phyloP scores from a whole-genome alignment of 164 flowering plant genomes.

The Piper longum region DNA sequence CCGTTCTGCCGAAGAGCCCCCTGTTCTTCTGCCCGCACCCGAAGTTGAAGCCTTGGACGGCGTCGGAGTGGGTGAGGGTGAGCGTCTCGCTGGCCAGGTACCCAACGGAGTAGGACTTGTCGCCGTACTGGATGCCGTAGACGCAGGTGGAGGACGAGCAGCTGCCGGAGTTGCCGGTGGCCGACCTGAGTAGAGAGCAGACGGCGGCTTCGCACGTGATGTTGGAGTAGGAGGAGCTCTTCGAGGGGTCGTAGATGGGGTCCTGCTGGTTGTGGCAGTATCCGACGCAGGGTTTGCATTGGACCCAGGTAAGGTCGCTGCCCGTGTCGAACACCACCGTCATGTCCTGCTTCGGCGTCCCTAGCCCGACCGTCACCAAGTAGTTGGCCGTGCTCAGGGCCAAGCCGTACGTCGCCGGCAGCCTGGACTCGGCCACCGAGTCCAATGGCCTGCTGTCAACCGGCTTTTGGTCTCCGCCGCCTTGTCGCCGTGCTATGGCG shows the following conservation, averaged over 20 bases:
- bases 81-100: slow-evolving; percentile 26
- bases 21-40: slow-evolving; percentile 52
- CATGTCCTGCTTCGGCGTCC: slow-evolving; percentile 41
- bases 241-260: slow-evolving; percentile 18
- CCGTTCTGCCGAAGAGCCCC: slow-evolving; percentile 34
- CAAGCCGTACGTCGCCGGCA: slow-evolving; percentile 36
- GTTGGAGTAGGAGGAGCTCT: slow-evolving; percentile 17
- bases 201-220: slow-evolving; percentile 14
- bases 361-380: slow-evolving; percentile 46
- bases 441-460: background rate
- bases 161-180: slow-evolving; percentile 15
- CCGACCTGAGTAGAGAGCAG: slow-evolving; percentile 15
- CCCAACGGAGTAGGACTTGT: slow-evolving; percentile 24
- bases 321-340: slow-evolving; percentile 31
- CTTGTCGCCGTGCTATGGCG: background rate
- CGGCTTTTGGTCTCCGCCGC: background rate
- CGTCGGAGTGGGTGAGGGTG: slow-evolving; percentile 15
- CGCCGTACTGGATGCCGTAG: slow-evolving; percentile 27
- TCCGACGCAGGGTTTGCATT: slow-evolving; percentile 39
- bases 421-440: slow-evolving; percentile 1
- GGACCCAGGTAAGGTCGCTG: slow-evolving; percentile 59
- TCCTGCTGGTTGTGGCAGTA: slow-evolving; percentile 21
- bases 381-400: slow-evolving; percentile 38
- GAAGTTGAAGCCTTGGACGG: slow-evolving; percentile 19
- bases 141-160: slow-evolving; percentile 13